These are phyloP conservation scores for Pulicaria dysenterica DNA, from an alignment of 129 eudicot species.

Conservation along the genomic window DNA sequence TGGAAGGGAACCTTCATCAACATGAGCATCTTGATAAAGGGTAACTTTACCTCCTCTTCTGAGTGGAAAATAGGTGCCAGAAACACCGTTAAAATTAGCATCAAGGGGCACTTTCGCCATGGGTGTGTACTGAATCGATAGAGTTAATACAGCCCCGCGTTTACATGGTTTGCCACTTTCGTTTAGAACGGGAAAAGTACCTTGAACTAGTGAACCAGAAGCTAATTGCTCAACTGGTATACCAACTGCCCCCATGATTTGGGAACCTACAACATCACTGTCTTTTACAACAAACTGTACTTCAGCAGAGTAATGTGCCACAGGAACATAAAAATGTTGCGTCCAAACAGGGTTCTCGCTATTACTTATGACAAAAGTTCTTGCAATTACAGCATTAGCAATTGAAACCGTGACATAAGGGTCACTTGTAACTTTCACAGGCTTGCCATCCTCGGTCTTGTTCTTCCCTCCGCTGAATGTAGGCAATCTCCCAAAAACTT, in stretches of 20 bases:
- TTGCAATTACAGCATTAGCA: conserved; percentile 43
- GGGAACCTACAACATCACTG: conserved; percentile 44
- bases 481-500: conserved; percentile 41
- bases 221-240: conserved; percentile 39
- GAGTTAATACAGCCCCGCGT: conserved; percentile 35
- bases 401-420: conserved; percentile 46
- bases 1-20: conserved; percentile 37
- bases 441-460: conserved; percentile 37
- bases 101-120: conserved; percentile 28
- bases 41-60: conserved; percentile 52
- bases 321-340: conserved; percentile 47
- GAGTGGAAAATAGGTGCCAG: conserved; percentile 45
- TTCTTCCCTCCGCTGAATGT: conserved; percentile 26
- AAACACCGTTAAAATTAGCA: conserved; percentile 27
- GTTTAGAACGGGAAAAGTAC: conserved; percentile 37
- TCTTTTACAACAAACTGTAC: conserved; percentile 43
- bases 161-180: conserved; percentile 37
- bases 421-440: conserved; percentile 45
- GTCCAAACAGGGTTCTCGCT: conserved; percentile 50
- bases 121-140: conserved; percentile 43
- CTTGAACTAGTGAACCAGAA: conserved; percentile 34
- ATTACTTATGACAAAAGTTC: conserved; percentile 44
- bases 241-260: conserved; percentile 44
- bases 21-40: conserved; percentile 58
- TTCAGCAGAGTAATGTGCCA: conserved; percentile 43